A percentile compares a stretch with the other conserved stretches of the same genome.
These are phyloP conservation scores for Saitozyma sp. DNA, from an alignment of 768 basidiomycete genomes.

Conservation along the genomic window DNA sequence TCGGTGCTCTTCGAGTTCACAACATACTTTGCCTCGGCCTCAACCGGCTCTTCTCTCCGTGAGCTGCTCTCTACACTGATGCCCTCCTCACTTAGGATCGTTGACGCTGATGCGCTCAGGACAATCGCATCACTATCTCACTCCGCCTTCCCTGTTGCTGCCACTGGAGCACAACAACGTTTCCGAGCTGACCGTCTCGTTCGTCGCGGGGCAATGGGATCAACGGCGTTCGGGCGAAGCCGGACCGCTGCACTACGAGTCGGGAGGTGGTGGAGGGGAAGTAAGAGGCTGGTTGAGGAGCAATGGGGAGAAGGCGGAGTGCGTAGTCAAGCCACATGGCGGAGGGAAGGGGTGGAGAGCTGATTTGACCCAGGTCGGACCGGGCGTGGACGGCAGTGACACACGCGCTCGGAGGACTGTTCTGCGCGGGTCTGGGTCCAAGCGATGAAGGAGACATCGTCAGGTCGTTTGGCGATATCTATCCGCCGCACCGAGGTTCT, in stretches of 20 bases:
- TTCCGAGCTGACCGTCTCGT: slow-evolving; percentile 80
- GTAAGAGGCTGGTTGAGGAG: slow-evolving; percentile 91
- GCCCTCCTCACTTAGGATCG: neutral
- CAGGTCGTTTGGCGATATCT: slow-evolving; percentile 36
- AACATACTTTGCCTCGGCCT: slow-evolving; percentile 52
- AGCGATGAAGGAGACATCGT: slow-evolving; percentile 27
- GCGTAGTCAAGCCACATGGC: slow-evolving; percentile 4
- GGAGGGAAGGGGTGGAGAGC: slow-evolving; percentile 26
- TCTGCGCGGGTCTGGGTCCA: slow-evolving; percentile 86
- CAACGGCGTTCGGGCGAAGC: slow-evolving; percentile 74
- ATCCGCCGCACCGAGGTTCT: slow-evolving; percentile 18
- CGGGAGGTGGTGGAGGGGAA: slow-evolving; percentile 82
- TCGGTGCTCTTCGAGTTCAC: slow-evolving; percentile 77
- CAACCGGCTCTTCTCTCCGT: slow-evolving; percentile 59
- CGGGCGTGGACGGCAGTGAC: slow-evolving; percentile 80
- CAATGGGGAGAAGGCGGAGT: slow-evolving; percentile 20
- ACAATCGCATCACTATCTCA: slow-evolving; percentile 69
- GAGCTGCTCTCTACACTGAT: slow-evolving; percentile 46
- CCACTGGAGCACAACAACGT: slow-evolving; percentile 81
- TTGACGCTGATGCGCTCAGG: slow-evolving; percentile 1
- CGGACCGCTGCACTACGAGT: slow-evolving; percentile 64
- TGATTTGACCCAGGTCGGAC: slow-evolving; percentile 61
- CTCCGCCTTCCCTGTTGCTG: slow-evolving; percentile 82
- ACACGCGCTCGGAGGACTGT: slow-evolving; percentile 86
- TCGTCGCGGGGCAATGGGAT: slow-evolving; percentile 92